Evolutionary conservation across 306 rosid species (phyloP).

Genomic region (Comarum palustre): DNA sequence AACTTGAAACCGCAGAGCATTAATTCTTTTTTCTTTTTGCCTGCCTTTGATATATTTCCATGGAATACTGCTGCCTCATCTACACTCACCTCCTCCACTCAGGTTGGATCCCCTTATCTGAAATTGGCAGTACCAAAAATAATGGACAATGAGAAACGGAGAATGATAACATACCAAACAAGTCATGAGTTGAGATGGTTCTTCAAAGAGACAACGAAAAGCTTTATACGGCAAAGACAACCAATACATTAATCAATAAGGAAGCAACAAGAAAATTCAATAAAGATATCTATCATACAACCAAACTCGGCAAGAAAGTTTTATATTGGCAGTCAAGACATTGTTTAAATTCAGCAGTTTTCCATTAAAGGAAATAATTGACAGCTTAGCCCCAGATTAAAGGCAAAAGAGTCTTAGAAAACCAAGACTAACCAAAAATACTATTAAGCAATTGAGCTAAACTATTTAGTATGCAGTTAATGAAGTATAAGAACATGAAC

Average conservation of each 20-base stretch:
- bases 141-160: background rate
- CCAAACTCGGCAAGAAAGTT: background rate
- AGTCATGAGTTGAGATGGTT: background rate
- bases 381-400: background rate
- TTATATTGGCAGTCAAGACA: too few species aligned
- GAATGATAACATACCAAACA: background rate
- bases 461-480: background rate
- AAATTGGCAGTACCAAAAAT: conserved; percentile 7
- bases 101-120: conserved; percentile 38
- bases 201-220: background rate
- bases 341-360: background rate
- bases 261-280: background rate
- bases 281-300: background rate
- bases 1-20: conserved; percentile 10
- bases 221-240: background rate
- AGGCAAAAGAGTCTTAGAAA: background rate
- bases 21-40: background rate
- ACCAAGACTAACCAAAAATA: background rate
- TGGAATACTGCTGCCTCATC: background rate
- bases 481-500: background rate
- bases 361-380: background rate
- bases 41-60: conserved; percentile 13
- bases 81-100: conserved; percentile 39
- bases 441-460: background rate
- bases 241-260: background rate